Percentiles rank a stretch among this genome's conserved stretches.
Conservation (phyloP, 2,329 filamentous ascomycete genomes). For the Exophiala mesophila region DNA sequence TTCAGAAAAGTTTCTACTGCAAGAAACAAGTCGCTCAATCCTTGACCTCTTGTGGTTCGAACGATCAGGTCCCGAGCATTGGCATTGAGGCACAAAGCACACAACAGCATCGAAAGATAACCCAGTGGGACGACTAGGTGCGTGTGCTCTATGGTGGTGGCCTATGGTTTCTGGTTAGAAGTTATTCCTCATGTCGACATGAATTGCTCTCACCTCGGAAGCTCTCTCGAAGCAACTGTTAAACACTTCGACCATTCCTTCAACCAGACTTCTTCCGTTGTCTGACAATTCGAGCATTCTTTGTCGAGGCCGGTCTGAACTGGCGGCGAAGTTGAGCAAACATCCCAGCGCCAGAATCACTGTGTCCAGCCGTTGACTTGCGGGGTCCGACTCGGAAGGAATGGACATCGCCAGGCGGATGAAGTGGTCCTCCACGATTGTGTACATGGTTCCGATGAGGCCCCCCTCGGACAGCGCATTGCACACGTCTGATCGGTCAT, state of each 20-base stretch:
- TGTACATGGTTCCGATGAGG: conserved; percentile 35
- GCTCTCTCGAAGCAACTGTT: conserved; percentile 61
- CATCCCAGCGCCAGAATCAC: conserved; percentile 74
- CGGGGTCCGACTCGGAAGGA: conserved; percentile 30
- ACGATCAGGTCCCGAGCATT: conserved; percentile 42
- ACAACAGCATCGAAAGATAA: conserved; percentile 78
- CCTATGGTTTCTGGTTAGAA: no score
- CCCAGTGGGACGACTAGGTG: conserved; percentile 78
- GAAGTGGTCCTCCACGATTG: conserved; percentile 31
- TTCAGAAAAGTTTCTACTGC: conserved; percentile 59
- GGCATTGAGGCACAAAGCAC: conserved; percentile 65
- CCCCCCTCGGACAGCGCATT: conserved; percentile 55
- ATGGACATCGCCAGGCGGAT: conserved; percentile 29
- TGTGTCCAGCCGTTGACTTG: conserved; percentile 61
- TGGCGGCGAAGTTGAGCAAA: conserved; percentile 82
- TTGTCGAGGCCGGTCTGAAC: conserved; percentile 59
- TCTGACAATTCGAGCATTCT: conserved; percentile 40
- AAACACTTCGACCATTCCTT: conserved; percentile 61
- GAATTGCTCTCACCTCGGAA: conserved; percentile 61
- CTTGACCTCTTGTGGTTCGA: conserved; percentile 41
- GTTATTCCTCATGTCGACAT: neutral
- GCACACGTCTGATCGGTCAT: conserved; percentile 68
- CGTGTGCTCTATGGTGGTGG: conserved; percentile 59
- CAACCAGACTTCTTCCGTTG: conserved; percentile 46
- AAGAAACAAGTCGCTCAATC: conserved; percentile 48